Base-by-base conservation (phyloP, 1,139 yeast species). In the Eremothecium gossypii region DNA sequence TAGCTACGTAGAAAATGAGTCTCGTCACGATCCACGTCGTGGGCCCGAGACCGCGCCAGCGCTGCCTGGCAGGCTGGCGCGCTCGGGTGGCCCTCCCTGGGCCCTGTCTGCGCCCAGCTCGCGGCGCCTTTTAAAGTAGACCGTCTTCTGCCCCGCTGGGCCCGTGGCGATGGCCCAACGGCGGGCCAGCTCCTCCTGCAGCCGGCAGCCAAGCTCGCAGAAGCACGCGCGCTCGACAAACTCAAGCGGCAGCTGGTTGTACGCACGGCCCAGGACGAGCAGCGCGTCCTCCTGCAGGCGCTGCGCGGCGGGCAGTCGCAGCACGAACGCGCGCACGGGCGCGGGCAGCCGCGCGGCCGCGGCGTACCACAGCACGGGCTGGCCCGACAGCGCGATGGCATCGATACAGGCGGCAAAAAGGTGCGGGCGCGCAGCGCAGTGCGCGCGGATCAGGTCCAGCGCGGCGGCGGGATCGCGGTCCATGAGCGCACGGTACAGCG, bases 401-500 rank as follows among this genome's bases (percentile, higher is more conserved):
- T 23, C 29, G 11, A 4, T 30, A 17, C 37, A 34, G n/a, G 27
- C 14, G 11, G 27, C 11, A 14, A n/a, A 34, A 10, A 20, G 29
- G 10, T 17, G n/a, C 26, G 8, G 8, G 27, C 13, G 11, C 11
- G 20, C 14, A 10, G n/a, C 5, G 8, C 17, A 9, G 13, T 37
- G 13, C 6, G 26, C 4, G 17, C 17, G 3, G 11, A 41, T n/a
- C 4, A 9, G 27, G 11, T 41, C 26, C 6, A 41, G 11, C 4
- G 35, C 34, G n/a, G 23, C 17, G 8, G 36, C 11, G 23, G 17
- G 14, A 32, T 41, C 30, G 7, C 14, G 4, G 10, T 41, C 44
- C 12, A 39, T 29, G 27, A 33, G 39, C 8, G 48, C 34, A 2
- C 33, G 26, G 28, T 43, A 45, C 4, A 45, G 14, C 4, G 34